Conservation (phyloP, 169 alveolate genomes). For the Cryptosporidium ryanae region DNA sequence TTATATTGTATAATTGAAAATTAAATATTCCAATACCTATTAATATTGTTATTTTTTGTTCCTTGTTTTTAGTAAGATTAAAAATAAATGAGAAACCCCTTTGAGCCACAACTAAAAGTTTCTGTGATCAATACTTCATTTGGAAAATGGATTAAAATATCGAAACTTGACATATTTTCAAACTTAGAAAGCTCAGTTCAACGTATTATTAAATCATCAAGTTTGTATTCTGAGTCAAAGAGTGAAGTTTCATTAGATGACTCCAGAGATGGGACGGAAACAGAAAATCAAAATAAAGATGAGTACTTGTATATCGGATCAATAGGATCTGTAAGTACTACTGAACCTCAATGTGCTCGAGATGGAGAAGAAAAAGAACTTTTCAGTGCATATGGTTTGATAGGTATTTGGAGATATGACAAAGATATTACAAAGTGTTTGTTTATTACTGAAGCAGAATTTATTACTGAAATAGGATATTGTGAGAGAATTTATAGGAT, state of each 20-base stretch:
- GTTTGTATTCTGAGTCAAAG: neutral
- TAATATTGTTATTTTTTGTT: too few species aligned
- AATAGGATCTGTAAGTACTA: slow-evolving; percentile 58
- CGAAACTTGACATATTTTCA: neutral
- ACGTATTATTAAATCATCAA: neutral
- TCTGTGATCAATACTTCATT: slow-evolving; percentile 5
- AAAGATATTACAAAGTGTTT: slow-evolving; percentile 55
- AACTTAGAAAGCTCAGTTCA: neutral
- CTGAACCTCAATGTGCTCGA: slow-evolving; percentile 1
- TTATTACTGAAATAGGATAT: slow-evolving; percentile 50
- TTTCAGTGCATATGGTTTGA: slow-evolving; percentile 35
- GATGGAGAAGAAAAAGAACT: neutral
- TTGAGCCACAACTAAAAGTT: slow-evolving; percentile 48
- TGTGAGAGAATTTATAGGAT: slow-evolving; percentile 53
- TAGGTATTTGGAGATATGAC: slow-evolving; percentile 69
- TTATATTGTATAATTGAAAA: too few species aligned
- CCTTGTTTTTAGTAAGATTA: neutral
- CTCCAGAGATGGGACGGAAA: neutral
- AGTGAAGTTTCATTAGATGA: neutral
- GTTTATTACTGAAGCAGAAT: slow-evolving; percentile 64
- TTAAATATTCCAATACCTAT: too few species aligned
- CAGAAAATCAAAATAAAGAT: neutral
- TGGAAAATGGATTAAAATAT: slow-evolving; percentile 55
- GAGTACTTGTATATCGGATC: slow-evolving; percentile 54
- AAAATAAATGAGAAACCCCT: neutral